Conservation (phyloP, 192 early-diverging fungal species). For the Podila epicladia region DNA sequence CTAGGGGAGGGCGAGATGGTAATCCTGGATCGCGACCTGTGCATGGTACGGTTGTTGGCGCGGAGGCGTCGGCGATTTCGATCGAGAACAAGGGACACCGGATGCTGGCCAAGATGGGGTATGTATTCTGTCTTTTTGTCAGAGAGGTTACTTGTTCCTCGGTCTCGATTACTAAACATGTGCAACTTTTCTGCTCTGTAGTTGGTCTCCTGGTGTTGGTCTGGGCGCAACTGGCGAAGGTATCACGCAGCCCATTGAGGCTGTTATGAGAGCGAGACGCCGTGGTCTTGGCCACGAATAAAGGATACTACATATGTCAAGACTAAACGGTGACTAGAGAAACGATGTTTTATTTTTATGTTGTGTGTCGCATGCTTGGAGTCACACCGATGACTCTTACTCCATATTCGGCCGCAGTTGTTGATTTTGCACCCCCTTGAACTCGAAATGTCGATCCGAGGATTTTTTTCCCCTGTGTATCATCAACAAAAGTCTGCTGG, state of each 20-base stretch:
- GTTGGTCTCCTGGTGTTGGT: constrained; percentile 56
- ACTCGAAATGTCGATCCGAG: too few species aligned
- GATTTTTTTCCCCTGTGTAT: background rate
- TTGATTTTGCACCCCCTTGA: too few species aligned
- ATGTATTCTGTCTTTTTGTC: constrained; percentile 13
- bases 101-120: constrained; percentile 77
- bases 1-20: background rate
- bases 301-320: background rate
- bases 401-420: too few species aligned
- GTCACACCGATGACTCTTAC: too few species aligned
- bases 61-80: constrained; percentile 58
- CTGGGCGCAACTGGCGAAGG: constrained; percentile 52
- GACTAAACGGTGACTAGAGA: background rate
- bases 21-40: background rate
- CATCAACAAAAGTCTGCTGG: constrained; percentile 52
- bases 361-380: too few species aligned
- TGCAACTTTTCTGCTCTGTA: background rate
- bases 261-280: constrained; percentile 51
- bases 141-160: background rate
- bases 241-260: constrained; percentile 56
- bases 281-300: constrained; percentile 49
- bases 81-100: constrained; percentile 71
- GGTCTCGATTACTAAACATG: background rate
- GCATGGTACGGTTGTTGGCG: constrained; percentile 65
- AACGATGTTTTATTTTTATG: too few species aligned